Evolutionary conservation across 2,329 filamentous ascomycete species (phyloP).

Genomic region (Beauveria brongniartii): DNA sequence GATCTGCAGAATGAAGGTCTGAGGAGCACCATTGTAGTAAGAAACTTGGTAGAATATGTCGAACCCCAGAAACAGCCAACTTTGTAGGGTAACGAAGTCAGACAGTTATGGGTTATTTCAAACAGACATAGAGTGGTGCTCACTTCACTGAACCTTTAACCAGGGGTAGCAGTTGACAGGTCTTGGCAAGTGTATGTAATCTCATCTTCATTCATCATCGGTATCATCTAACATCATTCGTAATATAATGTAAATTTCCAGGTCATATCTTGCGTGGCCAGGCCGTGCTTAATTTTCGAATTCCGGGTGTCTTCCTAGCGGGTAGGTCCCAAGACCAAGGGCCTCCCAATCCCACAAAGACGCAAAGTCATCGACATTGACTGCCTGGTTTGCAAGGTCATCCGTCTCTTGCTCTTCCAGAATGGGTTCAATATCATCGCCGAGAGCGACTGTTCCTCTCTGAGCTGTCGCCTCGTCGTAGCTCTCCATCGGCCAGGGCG

Average conservation of each 20-base stretch:
- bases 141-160: neutral
- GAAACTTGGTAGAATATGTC: neutral
- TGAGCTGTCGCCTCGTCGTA: neutral
- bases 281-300: neutral
- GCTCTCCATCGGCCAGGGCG: neutral
- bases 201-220: neutral
- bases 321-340: neutral
- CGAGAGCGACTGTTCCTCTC: neutral
- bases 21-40: neutral
- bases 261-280: neutral
- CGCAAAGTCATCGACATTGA: neutral
- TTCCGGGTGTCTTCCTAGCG: neutral
- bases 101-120: neutral
- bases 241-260: too few relatives aligned
- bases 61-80: too few relatives aligned
- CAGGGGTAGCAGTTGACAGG: neutral
- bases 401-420: neutral
- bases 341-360: conserved; percentile 10
- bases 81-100: too few relatives aligned
- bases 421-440: neutral
- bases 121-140: neutral
- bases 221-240: neutral
- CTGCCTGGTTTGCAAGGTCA: neutral
- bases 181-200: neutral
- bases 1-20: neutral